Percentiles rank a stretch among this genome's conserved stretches.
Conservation (phyloP, 495 filamentous ascomycete genomes). For the Lepidopterella palustris region DNA sequence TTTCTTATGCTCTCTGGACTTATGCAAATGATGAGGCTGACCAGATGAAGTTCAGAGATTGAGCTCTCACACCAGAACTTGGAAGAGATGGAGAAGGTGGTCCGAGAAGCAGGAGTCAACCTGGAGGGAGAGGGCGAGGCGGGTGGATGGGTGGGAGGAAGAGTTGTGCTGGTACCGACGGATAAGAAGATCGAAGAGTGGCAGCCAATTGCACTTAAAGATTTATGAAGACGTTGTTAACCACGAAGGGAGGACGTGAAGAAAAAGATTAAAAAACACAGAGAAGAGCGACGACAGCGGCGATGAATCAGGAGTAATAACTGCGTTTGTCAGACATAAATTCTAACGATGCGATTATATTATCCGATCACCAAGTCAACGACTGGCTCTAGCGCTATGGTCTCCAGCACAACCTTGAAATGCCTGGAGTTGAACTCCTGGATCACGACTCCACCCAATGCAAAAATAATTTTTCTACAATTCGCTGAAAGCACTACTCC, state of each 20-base stretch:
- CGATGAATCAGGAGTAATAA: too few species aligned
- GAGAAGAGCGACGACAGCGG: too few species aligned
- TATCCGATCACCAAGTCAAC: too few species aligned
- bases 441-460: not conserved
- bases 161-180: slow-evolving; percentile 33
- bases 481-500: not conserved
- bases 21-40: not conserved
- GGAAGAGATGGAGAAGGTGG: slow-evolving; percentile 14
- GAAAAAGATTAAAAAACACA: not conserved
- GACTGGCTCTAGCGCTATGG: too few species aligned
- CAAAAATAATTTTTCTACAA: not conserved
- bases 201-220: slow-evolving; percentile 29
- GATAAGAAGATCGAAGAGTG: slow-evolving; percentile 30
- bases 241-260: not conserved
- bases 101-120: slow-evolving; percentile 21
- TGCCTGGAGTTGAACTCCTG: not conserved
- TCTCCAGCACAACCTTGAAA: too few species aligned
- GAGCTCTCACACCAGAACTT: slow-evolving; percentile 12
- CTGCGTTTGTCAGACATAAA: too few species aligned
- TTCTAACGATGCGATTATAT: too few species aligned
- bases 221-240: slow-evolving; percentile 5
- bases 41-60: slow-evolving; percentile 10
- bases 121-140: slow-evolving; percentile 16
- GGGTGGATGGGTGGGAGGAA: slow-evolving; percentile 28
- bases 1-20: not conserved